Percentiles rank a stretch among this genome's conserved stretches.
Evolutionary conservation across 345 rosid genomes (phyloP).

Genomic region (Triadica sebifera): DNA sequence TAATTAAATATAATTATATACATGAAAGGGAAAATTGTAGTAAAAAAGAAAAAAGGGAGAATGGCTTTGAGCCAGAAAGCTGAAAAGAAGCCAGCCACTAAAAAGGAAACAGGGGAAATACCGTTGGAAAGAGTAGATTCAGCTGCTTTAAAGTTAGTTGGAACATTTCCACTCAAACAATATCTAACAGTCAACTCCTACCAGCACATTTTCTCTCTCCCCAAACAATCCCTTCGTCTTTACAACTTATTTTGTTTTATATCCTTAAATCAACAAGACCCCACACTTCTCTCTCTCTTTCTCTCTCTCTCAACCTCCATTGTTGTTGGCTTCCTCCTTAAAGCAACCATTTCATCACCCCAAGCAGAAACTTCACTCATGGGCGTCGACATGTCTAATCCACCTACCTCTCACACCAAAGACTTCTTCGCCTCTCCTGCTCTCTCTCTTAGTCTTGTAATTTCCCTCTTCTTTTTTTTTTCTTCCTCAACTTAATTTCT

Average conservation of each 20-base stretch:
- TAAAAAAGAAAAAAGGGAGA: too few species aligned
- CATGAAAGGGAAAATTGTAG: too few species aligned
- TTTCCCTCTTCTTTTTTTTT: background rate
- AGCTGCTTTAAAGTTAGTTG: slow-evolving; percentile 73
- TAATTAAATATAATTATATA: too few species aligned
- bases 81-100: background rate
- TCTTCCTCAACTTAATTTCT: background rate
- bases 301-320: slow-evolving; percentile 16
- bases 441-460: slow-evolving; percentile 91
- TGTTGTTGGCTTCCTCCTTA: slow-evolving; percentile 18
- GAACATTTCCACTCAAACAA: slow-evolving; percentile 27
- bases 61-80: background rate
- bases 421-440: slow-evolving; percentile 97
- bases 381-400: slow-evolving; percentile 92
- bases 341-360: slow-evolving; percentile 30
- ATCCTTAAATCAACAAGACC: slow-evolving; percentile 76
- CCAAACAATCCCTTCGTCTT: background rate
- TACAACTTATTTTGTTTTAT: slow-evolving; percentile 56
- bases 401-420: slow-evolving; percentile 68
- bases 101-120: slow-evolving; percentile 34
- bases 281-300: slow-evolving; percentile 40
- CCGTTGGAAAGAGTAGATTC: slow-evolving; percentile 51
- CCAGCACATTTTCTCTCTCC: slow-evolving; percentile 31
- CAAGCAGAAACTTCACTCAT: slow-evolving; percentile 31
- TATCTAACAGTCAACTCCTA: slow-evolving; percentile 99